Evolutionary conservation across 352 stramenopile genomes (phyloP).

Genomic region (Pythium aristosporum): DNA sequence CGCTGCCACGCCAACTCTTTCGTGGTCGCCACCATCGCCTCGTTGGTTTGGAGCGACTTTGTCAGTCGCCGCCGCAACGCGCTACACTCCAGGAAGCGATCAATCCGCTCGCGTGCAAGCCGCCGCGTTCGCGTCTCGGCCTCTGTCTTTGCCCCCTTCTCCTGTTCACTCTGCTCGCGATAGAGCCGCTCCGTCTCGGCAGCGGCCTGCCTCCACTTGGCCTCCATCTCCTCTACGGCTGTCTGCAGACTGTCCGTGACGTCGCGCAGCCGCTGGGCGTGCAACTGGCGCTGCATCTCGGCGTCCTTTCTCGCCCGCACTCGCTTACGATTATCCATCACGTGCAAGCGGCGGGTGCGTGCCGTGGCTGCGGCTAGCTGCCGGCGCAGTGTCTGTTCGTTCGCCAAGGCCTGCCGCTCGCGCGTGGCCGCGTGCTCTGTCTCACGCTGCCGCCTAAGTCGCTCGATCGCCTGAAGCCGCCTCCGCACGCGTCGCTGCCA

Average conservation of each 20-base stretch:
- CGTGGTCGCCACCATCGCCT: conserved; percentile 5
- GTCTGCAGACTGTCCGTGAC: conserved; percentile 33
- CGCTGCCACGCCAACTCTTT: background rate
- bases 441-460: conserved; percentile 1
- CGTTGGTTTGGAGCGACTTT: conserved; percentile 2
- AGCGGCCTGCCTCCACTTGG: conserved; percentile 34
- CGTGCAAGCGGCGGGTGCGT: conserved; percentile 36
- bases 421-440: conserved; percentile 31
- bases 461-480: background rate
- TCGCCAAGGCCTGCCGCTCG: conserved; percentile 44
- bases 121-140: background rate
- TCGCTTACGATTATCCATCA: conserved; percentile 44
- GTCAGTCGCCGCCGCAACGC: conserved; percentile 17
- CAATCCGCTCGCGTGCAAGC: conserved; percentile 9
- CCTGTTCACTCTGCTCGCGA: background rate
- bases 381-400: conserved; percentile 40
- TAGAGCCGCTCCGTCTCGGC: background rate
- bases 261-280: conserved; percentile 36
- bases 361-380: conserved; percentile 35
- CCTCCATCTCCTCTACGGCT: conserved; percentile 39
- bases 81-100: conserved; percentile 17
- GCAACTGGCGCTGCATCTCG: conserved; percentile 35
- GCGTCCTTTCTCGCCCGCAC: conserved; percentile 49
- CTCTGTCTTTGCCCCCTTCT: background rate
- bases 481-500: conserved; percentile 39